A percentile compares a stretch with the other conserved stretches of the same genome.
Evolutionary conservation across 1,139 yeast genomes (phyloP).

Genomic region (Yamadazyma diospyri): DNA sequence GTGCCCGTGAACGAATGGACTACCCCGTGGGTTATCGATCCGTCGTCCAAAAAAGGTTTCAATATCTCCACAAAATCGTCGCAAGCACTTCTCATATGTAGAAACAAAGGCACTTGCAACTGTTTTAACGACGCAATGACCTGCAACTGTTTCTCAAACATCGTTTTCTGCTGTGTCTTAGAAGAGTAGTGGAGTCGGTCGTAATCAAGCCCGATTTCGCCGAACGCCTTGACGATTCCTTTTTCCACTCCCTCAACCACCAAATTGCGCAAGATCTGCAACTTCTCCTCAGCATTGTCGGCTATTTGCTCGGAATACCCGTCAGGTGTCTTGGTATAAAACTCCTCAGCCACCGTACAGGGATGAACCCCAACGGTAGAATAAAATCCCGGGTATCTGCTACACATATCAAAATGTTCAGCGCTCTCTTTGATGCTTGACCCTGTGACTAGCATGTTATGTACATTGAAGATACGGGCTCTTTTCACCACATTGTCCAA

Average conservation of each 20-base stretch:
- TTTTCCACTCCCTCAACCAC: conserved; percentile 44
- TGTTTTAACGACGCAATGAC: conserved; percentile 46
- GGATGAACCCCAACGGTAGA: conserved; percentile 96
- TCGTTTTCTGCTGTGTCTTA: conserved; percentile 59
- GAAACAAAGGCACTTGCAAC: conserved; percentile 67
- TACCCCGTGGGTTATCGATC: conserved; percentile 53
- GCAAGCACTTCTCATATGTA: conserved; percentile 88
- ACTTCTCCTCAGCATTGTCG: conserved; percentile 32
- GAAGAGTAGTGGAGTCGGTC: conserved; percentile 80
- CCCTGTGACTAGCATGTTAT: conserved; percentile 76
- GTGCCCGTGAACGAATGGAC: conserved; percentile 96
- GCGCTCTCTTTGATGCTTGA: conserved; percentile 66
- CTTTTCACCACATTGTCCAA: conserved; percentile 59
- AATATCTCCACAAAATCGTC: conserved; percentile 70
- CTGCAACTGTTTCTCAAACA: conserved; percentile 70
- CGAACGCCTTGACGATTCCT: conserved; percentile 71
- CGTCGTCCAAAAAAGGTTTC: conserved; percentile 49
- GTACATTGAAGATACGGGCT: conserved; percentile 64
- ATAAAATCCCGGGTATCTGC: conserved; percentile 31
- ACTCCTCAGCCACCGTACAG: conserved; percentile 69
- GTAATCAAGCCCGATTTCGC: conserved; percentile 92
- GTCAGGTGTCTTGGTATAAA: conserved; percentile 22
- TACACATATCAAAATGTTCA: conserved; percentile 36
- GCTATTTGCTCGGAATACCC: conserved; percentile 21
- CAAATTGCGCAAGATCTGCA: conserved; percentile 45